Conservation (phyloP, 2,329 filamentous ascomycete genomes). For the Monilinia fructigena region DNA sequence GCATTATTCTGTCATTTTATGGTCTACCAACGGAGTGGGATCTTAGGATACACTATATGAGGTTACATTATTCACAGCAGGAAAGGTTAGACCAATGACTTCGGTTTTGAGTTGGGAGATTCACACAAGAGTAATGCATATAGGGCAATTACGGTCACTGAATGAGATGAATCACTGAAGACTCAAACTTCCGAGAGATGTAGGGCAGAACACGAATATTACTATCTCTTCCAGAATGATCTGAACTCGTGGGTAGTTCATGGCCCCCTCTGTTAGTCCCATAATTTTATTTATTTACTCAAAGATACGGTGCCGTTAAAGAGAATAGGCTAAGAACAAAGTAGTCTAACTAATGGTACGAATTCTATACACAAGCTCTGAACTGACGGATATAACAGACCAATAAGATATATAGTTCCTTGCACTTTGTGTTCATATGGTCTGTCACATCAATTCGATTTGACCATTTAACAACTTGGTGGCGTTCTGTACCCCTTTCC, state of each 20-base stretch:
- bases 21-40: constrained; percentile 9
- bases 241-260: constrained; percentile 13
- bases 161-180: not conserved
- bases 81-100: not conserved
- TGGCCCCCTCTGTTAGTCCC: not conserved
- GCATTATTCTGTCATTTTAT: not conserved
- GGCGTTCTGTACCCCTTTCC: not conserved
- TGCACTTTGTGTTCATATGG: not conserved
- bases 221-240: not conserved
- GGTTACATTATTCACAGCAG: not conserved
- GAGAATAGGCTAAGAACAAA: not conserved
- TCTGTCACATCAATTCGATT: not conserved
- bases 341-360: not conserved
- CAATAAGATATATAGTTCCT: not conserved
- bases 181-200: not conserved
- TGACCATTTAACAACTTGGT: not conserved
- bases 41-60: not conserved
- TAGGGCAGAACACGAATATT: not conserved
- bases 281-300: not conserved
- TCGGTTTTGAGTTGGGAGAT: not conserved
- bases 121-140: not conserved
- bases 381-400: not conserved
- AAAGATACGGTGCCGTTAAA: not conserved
- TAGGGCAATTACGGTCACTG: not conserved
- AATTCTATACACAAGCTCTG: not conserved